Conservation (phyloP, 768 basidiomycete species). For the Symmetrospora coprosmae region DNA sequence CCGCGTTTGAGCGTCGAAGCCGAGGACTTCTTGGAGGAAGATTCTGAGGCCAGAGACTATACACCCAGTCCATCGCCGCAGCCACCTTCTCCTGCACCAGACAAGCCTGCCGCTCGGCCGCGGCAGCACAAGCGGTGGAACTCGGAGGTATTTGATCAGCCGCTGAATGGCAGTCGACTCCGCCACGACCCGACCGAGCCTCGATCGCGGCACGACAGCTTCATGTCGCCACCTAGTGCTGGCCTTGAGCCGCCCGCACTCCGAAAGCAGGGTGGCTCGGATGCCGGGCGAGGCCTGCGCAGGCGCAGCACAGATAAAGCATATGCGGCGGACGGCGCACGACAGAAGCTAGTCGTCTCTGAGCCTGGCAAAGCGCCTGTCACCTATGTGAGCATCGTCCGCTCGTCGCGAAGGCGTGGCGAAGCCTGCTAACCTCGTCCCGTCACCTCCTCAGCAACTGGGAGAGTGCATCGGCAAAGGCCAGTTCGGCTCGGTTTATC, state of each 20-base stretch:
- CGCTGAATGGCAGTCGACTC: neutral
- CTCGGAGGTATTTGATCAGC: constrained; percentile 27
- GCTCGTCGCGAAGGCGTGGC: constrained; percentile 16
- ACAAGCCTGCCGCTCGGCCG: neutral
- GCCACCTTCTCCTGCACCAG: too few relatives aligned
- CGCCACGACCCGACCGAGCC: neutral
- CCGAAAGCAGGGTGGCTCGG: neutral
- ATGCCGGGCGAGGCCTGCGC: neutral
- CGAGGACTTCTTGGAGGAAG: too few relatives aligned
- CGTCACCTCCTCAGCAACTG: constrained; percentile 57
- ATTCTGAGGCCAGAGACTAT: too few relatives aligned
- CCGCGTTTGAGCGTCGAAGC: too few relatives aligned
- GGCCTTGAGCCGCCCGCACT: neutral
- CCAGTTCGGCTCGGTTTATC: constrained; percentile 91
- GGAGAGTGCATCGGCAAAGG: constrained; percentile 94
- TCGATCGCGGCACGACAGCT: neutral
- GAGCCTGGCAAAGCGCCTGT: constrained; percentile 68
- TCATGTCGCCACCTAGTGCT: neutral
- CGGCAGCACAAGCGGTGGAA: constrained; percentile 28
- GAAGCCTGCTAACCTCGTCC: constrained; percentile 24
- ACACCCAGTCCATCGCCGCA: too few relatives aligned
- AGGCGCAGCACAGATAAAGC: constrained; percentile 5
- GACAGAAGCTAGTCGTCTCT: constrained; percentile 58
- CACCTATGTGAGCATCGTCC: constrained; percentile 54
- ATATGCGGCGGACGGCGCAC: constrained; percentile 40